These are phyloP conservation scores for Earliella scabrosa DNA, from an alignment of 1,284 basidiomycete species.

Conservation along the genomic window DNA sequence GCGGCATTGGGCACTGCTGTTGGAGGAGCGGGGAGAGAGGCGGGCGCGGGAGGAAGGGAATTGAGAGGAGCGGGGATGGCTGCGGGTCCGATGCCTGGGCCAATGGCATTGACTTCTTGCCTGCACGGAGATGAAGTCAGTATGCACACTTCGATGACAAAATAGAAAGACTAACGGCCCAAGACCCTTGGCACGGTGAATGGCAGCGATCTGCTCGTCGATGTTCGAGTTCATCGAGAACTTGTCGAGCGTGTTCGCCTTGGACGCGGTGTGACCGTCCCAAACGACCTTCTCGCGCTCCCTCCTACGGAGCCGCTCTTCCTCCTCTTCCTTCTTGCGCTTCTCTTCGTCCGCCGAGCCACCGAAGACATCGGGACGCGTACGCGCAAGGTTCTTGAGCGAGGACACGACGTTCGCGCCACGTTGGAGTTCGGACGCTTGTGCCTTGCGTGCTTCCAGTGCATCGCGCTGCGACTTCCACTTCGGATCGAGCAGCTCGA, in stretches of 20 bases:
- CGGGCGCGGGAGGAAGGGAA: conserved; percentile 62
- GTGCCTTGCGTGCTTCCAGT: conserved; percentile 87
- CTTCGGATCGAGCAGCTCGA: conserved; percentile 95
- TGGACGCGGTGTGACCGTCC: conserved; percentile 94
- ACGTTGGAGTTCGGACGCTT: conserved; percentile 86
- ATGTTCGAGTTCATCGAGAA: conserved; percentile 91
- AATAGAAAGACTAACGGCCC: conserved; percentile 55
- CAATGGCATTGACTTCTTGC: conserved; percentile 75
- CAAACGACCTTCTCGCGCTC: conserved; percentile 93
- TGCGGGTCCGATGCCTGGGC: conserved; percentile 83
- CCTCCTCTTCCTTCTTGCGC: conserved; percentile 84
- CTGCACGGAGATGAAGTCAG: conserved; percentile 39
- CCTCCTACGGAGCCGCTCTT: conserved; percentile 75
- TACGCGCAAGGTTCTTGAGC: conserved; percentile 87
- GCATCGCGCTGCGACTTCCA: conserved; percentile 95
- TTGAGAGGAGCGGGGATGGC: conserved; percentile 67
- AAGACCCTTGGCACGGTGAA: conserved; percentile 88
- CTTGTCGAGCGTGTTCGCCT: conserved; percentile 86
- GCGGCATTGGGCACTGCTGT: conserved; percentile 47
- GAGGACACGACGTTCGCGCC: conserved; percentile 93
- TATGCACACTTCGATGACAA: conserved; percentile 3
- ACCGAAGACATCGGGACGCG: conserved; percentile 94
- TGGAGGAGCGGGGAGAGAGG: conserved; percentile 70
- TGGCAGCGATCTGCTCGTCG: conserved; percentile 94
- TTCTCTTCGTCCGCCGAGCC: conserved; percentile 89